phyloP scores from a whole-genome alignment of 108 stramenopile genomes.

The Aureococcus anophagefferens region DNA sequence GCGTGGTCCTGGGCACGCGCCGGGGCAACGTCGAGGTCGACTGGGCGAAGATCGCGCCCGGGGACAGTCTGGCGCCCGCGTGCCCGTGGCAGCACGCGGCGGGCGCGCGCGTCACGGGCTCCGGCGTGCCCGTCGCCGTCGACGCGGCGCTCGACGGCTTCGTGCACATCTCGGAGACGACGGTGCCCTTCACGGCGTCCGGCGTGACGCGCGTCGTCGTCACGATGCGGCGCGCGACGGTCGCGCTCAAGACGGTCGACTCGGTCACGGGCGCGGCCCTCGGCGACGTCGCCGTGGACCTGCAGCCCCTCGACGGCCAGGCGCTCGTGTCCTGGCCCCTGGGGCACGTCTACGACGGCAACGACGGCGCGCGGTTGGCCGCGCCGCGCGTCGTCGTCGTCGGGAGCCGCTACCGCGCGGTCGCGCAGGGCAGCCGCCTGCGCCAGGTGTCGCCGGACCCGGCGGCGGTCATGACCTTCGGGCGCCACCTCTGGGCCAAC shows the following conservation, averaged over 20 bases:
- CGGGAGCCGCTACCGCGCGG: too few species aligned
- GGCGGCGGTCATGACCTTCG: too few species aligned
- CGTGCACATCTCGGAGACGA: neutral
- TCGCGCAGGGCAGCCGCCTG: too few species aligned
- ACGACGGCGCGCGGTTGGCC: too few species aligned
- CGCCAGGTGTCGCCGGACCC: too few species aligned
- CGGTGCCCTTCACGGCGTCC: neutral
- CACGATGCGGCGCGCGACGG: neutral
- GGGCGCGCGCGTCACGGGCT: neutral
- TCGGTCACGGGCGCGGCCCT: neutral
- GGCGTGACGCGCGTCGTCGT: neutral
- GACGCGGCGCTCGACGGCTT: neutral
- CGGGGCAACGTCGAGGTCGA: neutral
- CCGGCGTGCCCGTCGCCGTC: neutral
- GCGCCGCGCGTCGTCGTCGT: too few species aligned
- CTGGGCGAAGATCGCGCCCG: neutral
- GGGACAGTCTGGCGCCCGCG: neutral
- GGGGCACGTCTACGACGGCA: too few species aligned
- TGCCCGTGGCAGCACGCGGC: too few species aligned
- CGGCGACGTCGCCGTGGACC: neutral
- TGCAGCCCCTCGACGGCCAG: too few species aligned
- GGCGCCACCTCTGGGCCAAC: too few species aligned
- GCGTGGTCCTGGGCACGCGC: neutral
- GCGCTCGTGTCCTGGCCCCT: too few species aligned
- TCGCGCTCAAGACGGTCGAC: neutral